Evolutionary conservation across 2,329 filamentous ascomycete genomes (phyloP), one percentile per base, ranked within the genome.

Genomic region (Exophiala oligosperma): DNA sequence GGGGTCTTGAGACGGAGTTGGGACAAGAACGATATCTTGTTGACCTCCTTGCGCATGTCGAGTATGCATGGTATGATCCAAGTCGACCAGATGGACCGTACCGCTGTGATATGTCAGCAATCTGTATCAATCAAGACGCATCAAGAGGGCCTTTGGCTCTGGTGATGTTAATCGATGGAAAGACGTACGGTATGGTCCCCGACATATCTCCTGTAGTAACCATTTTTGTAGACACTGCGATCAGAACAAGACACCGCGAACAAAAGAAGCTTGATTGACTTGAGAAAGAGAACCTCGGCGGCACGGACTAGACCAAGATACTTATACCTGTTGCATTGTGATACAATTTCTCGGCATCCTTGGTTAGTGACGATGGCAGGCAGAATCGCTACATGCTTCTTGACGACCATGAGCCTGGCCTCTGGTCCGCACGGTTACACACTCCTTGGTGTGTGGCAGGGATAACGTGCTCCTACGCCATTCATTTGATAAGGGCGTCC

Each of bases 11-110:
- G 71, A 74, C 3, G 75, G 75, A 1, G 63, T 61, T 1, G 73
- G 73, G 1, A 71, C 66, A 8, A 74, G 68, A 4, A 74, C 64
- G 24, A 75, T 69, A 43, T 72, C 69, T 9, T 56, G 44, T n/a
- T 67, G 51, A 12, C 37, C 51, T 23, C 63, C 62, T 11, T 57
- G 28, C 12, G 58, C 58, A 29, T 60, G 58, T 23, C 59, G 55
- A 24, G 61, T 64, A 26, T 64, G 66, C 26, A 65, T 62, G 14
- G 56, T 62, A 26, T 74, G 65, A 32, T 66, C 66, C 9, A 69
- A 48, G 52, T 74, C 73, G 21, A 75, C 69, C 41, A 76, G 66
- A 28, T 71, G 70, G 32, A 75, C 66, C 1, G 74, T 76, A 12
- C 74, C 74, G 1, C 40, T 43, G 21, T 23, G 17, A 5, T 17